Conservation (phyloP, 805 yeast genomes). For the Nakazawaea pomicola region DNA sequence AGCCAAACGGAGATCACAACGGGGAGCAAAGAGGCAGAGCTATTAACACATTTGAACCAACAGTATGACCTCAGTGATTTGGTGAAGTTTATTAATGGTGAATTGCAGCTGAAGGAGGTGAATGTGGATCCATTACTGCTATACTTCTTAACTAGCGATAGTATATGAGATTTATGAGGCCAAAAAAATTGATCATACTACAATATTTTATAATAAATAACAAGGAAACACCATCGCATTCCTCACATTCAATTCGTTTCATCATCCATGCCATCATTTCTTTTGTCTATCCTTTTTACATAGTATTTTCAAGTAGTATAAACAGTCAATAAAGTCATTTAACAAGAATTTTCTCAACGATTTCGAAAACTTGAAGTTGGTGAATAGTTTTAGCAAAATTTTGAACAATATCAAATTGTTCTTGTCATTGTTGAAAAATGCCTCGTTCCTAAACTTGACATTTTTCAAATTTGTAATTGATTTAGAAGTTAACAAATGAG, state of each 20-base stretch:
- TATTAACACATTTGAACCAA: too few species aligned
- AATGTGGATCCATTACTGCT: conserved; percentile 3
- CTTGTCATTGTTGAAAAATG: conserved; percentile 9
- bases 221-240: neutral
- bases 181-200: too few species aligned
- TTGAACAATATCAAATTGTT: conserved; percentile 43
- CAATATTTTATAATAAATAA: neutral
- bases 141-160: conserved; percentile 1
- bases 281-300: conserved; percentile 38
- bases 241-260: too few species aligned
- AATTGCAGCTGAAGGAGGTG: neutral
- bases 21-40: too few species aligned
- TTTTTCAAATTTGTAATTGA: conserved; percentile 36
- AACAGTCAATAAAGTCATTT: conserved; percentile 56
- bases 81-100: neutral
- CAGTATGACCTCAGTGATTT: neutral
- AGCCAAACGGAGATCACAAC: neutral
- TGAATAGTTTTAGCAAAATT: conserved; percentile 47
- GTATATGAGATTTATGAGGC: too few species aligned
- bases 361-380: conserved; percentile 54
- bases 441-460: conserved; percentile 37
- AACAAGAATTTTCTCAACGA: conserved; percentile 56
- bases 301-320: conserved; percentile 46
- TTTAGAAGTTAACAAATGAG: conserved; percentile 20
- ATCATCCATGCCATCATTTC: too few species aligned